Base-by-base conservation (phyloP, 2,329 filamentous ascomycete species). In the Arthrinium puccinioides region DNA sequence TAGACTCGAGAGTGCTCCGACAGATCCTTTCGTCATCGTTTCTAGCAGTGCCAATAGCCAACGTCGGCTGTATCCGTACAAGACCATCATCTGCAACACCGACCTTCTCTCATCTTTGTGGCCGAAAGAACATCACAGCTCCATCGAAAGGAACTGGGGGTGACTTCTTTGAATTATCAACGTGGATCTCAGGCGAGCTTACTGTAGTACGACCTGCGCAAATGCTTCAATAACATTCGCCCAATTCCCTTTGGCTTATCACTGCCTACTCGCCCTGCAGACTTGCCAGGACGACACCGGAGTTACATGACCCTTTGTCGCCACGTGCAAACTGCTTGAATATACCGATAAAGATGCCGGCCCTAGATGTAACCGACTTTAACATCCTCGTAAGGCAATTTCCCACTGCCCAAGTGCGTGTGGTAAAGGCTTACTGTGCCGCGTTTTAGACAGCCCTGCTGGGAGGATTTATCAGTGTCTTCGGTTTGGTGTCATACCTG, bases 381-480 rank as follows among this genome's bases (percentile, higher is more conserved):
- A 94, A 94, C 61, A 84, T 92, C 46, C 76, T 88, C 38, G 79
- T 86, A 35, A 18, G 32, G 10, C 11, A 9, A 4, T 10, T 20
- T n/a, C n/a, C n/a, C n/a, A 6, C 32, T 21, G 15, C 16, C 9
- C 9, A 5, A 4, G 14, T 14, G 11, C 18, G 20, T 13, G 16
- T 9, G 11, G 10, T 14, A 14, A 13, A 9, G 18, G n/a, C 24
- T 26, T 29, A 26, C 21, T 28, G 10, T 31, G 26, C 7, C 19
- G 4, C 10, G 6, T 10, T 5, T n/a, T 7, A 35, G 32, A 35
- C 32, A 55, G 82, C 84, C 37, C 75, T 86, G 7, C 62, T 94
- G 10, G 89, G 89, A 11, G 89, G 86, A 2, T 96, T 94, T 64
- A 80, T 96, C 44, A 87, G 86, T 0, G 49, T 94, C n/a, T 96